A percentile compares a stretch with the other conserved stretches of the same genome.
Evolutionary conservation across 352 stramenopile species (phyloP).

Genomic region (Elongisporangium prolatum): DNA sequence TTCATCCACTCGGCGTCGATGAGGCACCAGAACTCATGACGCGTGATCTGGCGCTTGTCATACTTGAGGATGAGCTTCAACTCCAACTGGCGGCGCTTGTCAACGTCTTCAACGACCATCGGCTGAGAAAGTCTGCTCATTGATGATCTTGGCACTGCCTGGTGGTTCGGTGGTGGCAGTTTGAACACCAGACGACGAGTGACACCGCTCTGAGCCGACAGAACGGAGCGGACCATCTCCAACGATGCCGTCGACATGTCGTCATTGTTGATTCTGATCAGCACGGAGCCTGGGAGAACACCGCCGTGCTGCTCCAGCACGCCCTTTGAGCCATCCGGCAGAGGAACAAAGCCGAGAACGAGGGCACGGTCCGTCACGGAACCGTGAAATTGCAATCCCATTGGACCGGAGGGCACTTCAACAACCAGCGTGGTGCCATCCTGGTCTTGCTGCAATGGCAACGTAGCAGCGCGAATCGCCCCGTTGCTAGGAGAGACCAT

Average conservation of each 20-base stretch:
- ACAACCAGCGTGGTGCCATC: conserved; percentile 20
- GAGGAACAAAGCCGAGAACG: conserved; percentile 56
- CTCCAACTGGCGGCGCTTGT: conserved; percentile 63
- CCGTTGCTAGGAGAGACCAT: background rate
- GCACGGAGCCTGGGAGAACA: conserved; percentile 42
- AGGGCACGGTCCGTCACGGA: conserved; percentile 39
- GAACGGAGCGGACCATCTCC: conserved; percentile 28
- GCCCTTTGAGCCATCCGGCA: conserved; percentile 50
- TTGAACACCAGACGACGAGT: conserved; percentile 47
- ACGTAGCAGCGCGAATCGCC: background rate
- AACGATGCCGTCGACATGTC: conserved; percentile 45
- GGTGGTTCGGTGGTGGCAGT: conserved; percentile 18
- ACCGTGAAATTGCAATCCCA: conserved; percentile 66
- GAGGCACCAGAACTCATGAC: conserved; percentile 73
- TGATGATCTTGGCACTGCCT: background rate
- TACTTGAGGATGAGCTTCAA: conserved; percentile 58
- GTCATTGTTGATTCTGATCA: conserved; percentile 66
- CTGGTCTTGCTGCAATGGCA: conserved; percentile 9
- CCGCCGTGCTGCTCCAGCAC: conserved; percentile 47
- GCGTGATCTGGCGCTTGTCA: conserved; percentile 44
- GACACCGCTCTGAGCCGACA: conserved; percentile 30
- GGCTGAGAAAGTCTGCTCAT: conserved; percentile 5
- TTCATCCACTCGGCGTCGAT: conserved; percentile 64
- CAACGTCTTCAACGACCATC: conserved; percentile 30
- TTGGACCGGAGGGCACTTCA: conserved; percentile 45